Conservation (phyloP, 1,284 basidiomycete genomes). For the Tetrapyrgos nigripes region DNA sequence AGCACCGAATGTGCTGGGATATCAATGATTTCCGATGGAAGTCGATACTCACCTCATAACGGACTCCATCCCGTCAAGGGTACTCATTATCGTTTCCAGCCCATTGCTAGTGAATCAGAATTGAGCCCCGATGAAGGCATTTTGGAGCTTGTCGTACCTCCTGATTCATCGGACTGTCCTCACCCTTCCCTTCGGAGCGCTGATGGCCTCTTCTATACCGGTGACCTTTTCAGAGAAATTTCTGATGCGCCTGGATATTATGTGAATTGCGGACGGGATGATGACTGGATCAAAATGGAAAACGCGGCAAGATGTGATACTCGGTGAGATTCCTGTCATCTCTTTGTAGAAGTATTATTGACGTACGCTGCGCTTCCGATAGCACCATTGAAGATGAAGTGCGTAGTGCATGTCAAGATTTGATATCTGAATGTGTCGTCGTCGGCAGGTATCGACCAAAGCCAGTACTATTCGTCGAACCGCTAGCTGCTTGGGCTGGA, state of each 20-base stretch:
- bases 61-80: background rate
- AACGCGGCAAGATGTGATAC: conserved; percentile 32
- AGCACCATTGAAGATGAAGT: conserved; percentile 11
- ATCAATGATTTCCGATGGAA: background rate
- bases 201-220: conserved; percentile 33
- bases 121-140: conserved; percentile 4
- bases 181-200: conserved; percentile 29
- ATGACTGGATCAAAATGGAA: conserved; percentile 35
- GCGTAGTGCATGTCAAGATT: background rate
- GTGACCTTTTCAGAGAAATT: conserved; percentile 36
- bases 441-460: conserved; percentile 6
- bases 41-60: background rate
- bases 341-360: background rate
- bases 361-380: background rate
- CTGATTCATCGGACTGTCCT: conserved; percentile 31
- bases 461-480: conserved; percentile 12
- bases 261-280: conserved; percentile 31
- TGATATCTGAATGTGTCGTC: conserved; percentile 10
- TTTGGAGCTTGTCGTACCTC: conserved; percentile 33
- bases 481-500: background rate
- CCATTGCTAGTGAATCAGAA: background rate
- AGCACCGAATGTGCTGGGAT: background rate
- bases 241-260: conserved; percentile 30
- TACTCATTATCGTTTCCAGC: background rate
- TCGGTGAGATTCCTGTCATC: conserved; percentile 20